Evolutionary conservation across 169 alveolate species (phyloP), one percentile per base, ranked within the genome.

Genomic region (Eimeria falciformis): DNA sequence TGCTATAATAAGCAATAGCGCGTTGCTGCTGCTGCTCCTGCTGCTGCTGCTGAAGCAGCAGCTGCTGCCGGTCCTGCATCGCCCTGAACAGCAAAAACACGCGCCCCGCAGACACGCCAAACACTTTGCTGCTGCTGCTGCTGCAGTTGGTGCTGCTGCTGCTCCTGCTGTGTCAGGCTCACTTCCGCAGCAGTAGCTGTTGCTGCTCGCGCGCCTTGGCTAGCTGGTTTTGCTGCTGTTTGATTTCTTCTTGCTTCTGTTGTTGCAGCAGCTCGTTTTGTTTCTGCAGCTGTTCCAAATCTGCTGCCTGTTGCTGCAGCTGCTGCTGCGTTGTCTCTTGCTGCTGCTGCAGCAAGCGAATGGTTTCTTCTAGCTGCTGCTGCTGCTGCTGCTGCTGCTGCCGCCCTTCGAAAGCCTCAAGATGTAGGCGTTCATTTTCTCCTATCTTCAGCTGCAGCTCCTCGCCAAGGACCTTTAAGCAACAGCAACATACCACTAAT

Each of bases 311-410:
- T 65, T 75, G 85, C 37, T 45, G 58, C 46, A 43, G 58, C 66
- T 75, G 66, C 37, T 62, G 73, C 25, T 62, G 73, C 73, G 73
- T 29, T 62, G 73, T 29, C 29, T 14, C 73, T 29, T 62, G 73
- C 73, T 62, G 73, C 11, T 62, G 37, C 73, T 62, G 73, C 73
- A 62, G 25, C 17, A 62, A 14, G 37, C 73, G 73, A 14, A 62
- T 14, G 33, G 73, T n/a, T 12, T 12, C 73, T n/a, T 62, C 73
- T 12, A 62, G 73, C 73, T 62, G 85, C 66, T 75, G 85, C 9
- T 75, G 85, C 66, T 75, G 85, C 37, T 75, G 85, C 85, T 75
- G 85, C 85, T 75, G 85, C 66, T 75, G 85, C 85, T 75, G 85
- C 66, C 85, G 40, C 56, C 46, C 85, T 65, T 75, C 85, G 46